Percentiles rank a stretch among this genome's conserved stretches.
These are phyloP conservation scores for Metarhizium sp. DNA, from an alignment of 2,329 filamentous ascomycete genomes.

Conservation along the genomic window DNA sequence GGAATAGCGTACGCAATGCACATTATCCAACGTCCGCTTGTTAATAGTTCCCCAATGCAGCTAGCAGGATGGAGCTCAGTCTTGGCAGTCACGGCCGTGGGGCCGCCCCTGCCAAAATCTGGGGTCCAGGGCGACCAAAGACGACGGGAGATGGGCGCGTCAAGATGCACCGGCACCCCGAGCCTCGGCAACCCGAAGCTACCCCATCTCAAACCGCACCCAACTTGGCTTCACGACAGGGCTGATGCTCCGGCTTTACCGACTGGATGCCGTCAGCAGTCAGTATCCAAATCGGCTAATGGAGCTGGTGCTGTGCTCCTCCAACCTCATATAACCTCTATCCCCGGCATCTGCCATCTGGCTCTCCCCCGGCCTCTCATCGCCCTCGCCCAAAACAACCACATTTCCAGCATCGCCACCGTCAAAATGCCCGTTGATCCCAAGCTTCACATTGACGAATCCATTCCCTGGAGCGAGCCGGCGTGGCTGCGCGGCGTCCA, in stretches of 20 bases:
- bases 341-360: neutral
- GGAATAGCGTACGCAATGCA: too few relatives aligned
- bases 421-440: conserved; percentile 10
- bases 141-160: neutral
- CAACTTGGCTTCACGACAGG: neutral
- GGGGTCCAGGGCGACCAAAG: too few relatives aligned
- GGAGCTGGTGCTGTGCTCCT: neutral
- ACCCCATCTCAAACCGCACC: neutral
- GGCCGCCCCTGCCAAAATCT: too few relatives aligned
- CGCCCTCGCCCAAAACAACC: neutral
- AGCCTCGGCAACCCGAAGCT: neutral
- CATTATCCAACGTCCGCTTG: too few relatives aligned
- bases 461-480: conserved; percentile 17
- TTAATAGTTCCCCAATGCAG: too few relatives aligned
- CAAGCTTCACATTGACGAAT: conserved; percentile 12
- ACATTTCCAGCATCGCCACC: neutral
- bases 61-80: too few relatives aligned
- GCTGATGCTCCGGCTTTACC: neutral
- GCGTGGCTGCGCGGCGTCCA: conserved; percentile 18
- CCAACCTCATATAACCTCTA: neutral
- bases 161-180: neutral
- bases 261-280: neutral
- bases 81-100: too few relatives aligned
- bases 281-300: neutral
- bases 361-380: neutral